These are phyloP conservation scores for Sporisorium scitamineum DNA, from an alignment of 1,284 basidiomycete species.

Conservation along the genomic window DNA sequence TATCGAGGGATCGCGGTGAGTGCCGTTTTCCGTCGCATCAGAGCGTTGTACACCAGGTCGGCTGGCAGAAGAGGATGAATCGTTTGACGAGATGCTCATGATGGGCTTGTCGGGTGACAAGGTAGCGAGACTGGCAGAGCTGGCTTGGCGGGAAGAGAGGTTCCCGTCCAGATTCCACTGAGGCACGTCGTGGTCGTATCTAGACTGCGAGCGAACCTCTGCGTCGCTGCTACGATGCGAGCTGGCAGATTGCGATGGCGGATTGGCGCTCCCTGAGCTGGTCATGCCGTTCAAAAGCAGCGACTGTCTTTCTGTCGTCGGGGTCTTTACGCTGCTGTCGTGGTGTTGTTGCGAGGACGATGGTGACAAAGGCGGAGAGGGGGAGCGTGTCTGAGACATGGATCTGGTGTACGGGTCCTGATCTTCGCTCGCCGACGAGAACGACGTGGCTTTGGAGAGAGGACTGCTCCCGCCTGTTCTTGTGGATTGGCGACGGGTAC, in stretches of 20 bases:
- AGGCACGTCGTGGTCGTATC: constrained; percentile 57
- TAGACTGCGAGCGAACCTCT: constrained; percentile 8
- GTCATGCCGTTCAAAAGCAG: constrained; percentile 28
- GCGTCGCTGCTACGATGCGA: neutral
- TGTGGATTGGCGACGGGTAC: constrained; percentile 3
- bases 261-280: constrained; percentile 1
- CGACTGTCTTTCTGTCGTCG: constrained; percentile 26
- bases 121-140: constrained; percentile 43
- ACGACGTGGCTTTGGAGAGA: constrained; percentile 17
- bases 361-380: neutral
- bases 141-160: constrained; percentile 36
- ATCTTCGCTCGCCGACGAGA: constrained; percentile 6
- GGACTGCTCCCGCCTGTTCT: constrained; percentile 29
- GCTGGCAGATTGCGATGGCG: neutral
- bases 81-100: constrained; percentile 10
- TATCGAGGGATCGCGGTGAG: constrained; percentile 3
- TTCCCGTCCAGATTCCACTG: constrained; percentile 50
- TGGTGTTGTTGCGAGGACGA: constrained; percentile 13
- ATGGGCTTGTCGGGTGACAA: constrained; percentile 29
- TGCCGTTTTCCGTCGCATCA: neutral
- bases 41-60: neutral
- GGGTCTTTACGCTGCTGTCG: constrained; percentile 26
- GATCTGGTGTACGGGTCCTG: constrained; percentile 43
- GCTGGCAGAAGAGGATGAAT: constrained; percentile 5
- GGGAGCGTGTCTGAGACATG: constrained; percentile 31